Evolutionary conservation across 768 basidiomycete species (phyloP).

Genomic region (Mycena sanguinolenta): DNA sequence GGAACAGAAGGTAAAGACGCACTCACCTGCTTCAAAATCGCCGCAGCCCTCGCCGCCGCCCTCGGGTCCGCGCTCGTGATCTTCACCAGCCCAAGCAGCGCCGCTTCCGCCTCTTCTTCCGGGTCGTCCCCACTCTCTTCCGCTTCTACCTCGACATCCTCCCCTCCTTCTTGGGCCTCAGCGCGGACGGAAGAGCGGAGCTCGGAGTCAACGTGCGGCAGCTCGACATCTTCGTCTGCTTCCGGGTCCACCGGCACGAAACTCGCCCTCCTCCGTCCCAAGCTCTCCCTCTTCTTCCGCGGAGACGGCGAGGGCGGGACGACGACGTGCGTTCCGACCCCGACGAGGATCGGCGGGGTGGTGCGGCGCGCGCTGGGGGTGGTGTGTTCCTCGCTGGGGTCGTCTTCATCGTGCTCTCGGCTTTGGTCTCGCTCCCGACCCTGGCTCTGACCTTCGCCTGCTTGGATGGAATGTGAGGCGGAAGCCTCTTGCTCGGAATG

Average conservation of each 20-base stretch:
- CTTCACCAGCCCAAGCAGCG: constrained; percentile 77
- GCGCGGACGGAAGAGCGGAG: too few relatives aligned
- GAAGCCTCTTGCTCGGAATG: background rate
- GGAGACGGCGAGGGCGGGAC: background rate
- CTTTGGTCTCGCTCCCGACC: background rate
- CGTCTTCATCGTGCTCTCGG: background rate
- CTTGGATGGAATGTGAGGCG: background rate
- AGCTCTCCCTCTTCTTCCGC: background rate
- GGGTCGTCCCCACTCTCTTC: constrained; percentile 23
- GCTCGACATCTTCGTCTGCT: background rate
- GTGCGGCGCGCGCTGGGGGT: background rate
- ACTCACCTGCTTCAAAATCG: constrained; percentile 89
- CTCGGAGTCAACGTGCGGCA: background rate
- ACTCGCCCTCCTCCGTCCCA: too few relatives aligned
- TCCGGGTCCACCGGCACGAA: background rate
- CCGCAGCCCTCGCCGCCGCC: constrained; percentile 93
- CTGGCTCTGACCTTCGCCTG: background rate
- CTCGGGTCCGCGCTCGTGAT: constrained; percentile 87
- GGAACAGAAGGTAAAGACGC: background rate
- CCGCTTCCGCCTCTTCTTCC: constrained; percentile 42
- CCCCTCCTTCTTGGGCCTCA: constrained; percentile 34
- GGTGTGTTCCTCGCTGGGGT: too few relatives aligned
- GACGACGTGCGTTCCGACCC: background rate
- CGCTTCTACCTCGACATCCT: background rate
- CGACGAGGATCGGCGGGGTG: background rate